Evolutionary conservation across 306 rosid genomes (phyloP).

Genomic region (Corylus avellana): DNA sequence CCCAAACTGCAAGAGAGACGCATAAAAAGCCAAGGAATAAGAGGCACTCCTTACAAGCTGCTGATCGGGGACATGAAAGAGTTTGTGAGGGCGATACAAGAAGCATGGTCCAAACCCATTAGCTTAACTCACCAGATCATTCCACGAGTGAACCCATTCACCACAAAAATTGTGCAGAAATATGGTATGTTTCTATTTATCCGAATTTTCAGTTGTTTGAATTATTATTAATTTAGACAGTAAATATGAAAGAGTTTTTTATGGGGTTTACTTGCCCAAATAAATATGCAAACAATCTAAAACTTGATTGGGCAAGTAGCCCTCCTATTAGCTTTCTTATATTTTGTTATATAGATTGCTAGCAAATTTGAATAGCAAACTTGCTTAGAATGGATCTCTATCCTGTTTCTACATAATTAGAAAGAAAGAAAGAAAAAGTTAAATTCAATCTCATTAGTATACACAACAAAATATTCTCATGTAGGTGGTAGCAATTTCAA

Average conservation of each 20-base stretch:
- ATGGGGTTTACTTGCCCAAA: too few species aligned
- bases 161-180: slow-evolving; percentile 31
- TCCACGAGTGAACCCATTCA: slow-evolving; percentile 51
- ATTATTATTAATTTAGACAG: too few species aligned
- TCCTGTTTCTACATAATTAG: too few species aligned
- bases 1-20: slow-evolving; percentile 48
- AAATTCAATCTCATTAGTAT: neutral
- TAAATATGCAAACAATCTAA: too few species aligned
- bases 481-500: neutral
- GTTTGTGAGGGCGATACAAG: slow-evolving; percentile 35
- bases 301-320: too few species aligned
- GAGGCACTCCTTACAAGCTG: slow-evolving; percentile 50
- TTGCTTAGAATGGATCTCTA: too few species aligned
- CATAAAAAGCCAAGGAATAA: slow-evolving; percentile 46
- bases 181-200: slow-evolving; percentile 26
- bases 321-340: too few species aligned
- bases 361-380: too few species aligned
- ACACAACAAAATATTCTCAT: neutral
- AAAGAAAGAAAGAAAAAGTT: neutral
- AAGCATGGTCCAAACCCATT: slow-evolving; percentile 58
- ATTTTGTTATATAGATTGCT: too few species aligned
- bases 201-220: neutral
- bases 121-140: slow-evolving; percentile 40
- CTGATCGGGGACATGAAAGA: slow-evolving; percentile 50
- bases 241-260: too few species aligned